Evolutionary conservation across 2,329 filamentous ascomycete genomes (phyloP).

Genomic region (Alternaria sp.): DNA sequence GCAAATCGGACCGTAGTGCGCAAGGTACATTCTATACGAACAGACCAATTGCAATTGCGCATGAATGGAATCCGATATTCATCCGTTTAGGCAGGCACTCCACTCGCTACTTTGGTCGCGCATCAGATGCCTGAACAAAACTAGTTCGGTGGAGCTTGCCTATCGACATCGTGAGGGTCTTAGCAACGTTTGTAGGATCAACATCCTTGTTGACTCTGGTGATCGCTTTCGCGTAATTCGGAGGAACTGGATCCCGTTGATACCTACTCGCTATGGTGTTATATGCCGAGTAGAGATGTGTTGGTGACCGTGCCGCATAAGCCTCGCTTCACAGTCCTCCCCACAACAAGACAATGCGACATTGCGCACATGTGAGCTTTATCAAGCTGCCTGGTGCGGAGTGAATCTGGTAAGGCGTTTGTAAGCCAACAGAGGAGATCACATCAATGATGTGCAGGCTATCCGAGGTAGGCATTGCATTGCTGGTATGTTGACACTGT

Average conservation of each 20-base stretch:
- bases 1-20: background rate
- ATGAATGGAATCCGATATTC: background rate
- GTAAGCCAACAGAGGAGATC: background rate
- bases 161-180: background rate
- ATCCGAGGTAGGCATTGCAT: background rate
- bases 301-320: slow-evolving; percentile 1
- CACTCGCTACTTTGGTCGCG: background rate
- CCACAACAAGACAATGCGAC: background rate
- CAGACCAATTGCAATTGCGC: background rate
- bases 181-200: background rate
- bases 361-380: background rate
- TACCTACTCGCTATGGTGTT: background rate
- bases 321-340: slow-evolving; percentile 1
- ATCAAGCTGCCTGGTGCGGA: background rate
- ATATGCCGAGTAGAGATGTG: background rate
- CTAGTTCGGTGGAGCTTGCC: background rate
- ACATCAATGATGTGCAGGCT: background rate
- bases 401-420: background rate
- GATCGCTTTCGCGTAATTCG: background rate
- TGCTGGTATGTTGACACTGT: background rate
- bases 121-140: background rate
- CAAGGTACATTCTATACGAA: slow-evolving; percentile 2
- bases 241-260: background rate
- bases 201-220: background rate
- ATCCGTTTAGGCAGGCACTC: background rate